phyloP scores from a whole-genome alignment of 176 grass and related monocot genomes.

The Triticum monococcum region DNA sequence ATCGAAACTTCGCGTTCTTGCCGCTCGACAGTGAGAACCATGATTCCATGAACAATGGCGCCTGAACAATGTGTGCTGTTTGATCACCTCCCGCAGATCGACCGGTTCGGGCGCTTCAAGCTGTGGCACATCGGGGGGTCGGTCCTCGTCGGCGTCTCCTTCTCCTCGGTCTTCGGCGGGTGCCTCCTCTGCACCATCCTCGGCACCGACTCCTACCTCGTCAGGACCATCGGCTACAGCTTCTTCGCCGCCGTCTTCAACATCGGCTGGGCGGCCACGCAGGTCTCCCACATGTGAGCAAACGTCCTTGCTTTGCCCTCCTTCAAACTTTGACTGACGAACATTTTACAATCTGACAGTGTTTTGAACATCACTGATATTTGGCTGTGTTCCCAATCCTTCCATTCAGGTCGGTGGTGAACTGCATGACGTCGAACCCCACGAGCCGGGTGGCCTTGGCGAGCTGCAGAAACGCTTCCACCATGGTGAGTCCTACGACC shows the following conservation, averaged over 20 bases:
- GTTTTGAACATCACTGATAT: neutral
- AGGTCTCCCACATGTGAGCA: slow-evolving; percentile 78
- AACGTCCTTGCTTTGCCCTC: neutral
- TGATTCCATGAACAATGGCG: neutral
- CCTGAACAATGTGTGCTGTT: neutral
- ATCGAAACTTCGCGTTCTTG: neutral
- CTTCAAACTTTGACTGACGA: neutral
- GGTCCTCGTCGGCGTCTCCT: slow-evolving; percentile 58
- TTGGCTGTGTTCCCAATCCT: too few relatives aligned
- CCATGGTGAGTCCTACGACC: slow-evolving; percentile 45
- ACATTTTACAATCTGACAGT: neutral
- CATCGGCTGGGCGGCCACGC: slow-evolving; percentile 66
- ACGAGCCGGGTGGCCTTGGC: slow-evolving; percentile 67
- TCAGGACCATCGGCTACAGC: slow-evolving; percentile 65
- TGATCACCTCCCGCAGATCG: slow-evolving; percentile 36
- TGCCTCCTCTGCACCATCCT: slow-evolving; percentile 61
- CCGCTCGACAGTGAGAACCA: neutral
- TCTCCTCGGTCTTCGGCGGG: slow-evolving; percentile 75
- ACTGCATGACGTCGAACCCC: slow-evolving; percentile 63
- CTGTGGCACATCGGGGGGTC: slow-evolving; percentile 73
- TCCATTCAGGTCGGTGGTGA: slow-evolving; percentile 64
- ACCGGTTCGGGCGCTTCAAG: slow-evolving; percentile 67
- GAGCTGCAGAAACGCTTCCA: slow-evolving; percentile 72
- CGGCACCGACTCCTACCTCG: slow-evolving; percentile 48
- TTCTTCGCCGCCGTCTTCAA: slow-evolving; percentile 71